Conservation (phyloP, 208 protist genomes). For the Leptomonas seymouri region DNA sequence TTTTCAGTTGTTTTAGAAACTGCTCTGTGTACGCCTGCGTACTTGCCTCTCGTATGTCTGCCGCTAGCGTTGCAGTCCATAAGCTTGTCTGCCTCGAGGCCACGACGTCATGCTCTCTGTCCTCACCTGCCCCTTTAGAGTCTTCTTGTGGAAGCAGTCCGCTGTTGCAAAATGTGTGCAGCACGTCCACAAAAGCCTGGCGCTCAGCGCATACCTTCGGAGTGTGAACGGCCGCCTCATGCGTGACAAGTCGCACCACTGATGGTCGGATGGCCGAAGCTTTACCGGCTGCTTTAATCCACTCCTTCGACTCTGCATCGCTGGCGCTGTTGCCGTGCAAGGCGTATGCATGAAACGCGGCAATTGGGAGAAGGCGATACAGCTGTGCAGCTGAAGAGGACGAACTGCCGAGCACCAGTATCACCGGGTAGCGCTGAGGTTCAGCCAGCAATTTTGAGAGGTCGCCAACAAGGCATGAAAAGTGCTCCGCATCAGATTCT, state of each 20-base stretch:
- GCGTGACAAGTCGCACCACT: conserved; percentile 36
- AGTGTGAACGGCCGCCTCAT: conserved; percentile 12
- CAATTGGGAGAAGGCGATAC: conserved; percentile 26
- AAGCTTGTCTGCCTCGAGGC: neutral
- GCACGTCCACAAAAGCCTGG: conserved; percentile 7
- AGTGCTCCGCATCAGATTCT: neutral
- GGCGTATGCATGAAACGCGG: neutral
- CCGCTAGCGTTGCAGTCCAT: neutral
- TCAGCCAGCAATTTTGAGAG: conserved; percentile 8
- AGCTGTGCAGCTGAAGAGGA: conserved; percentile 12
- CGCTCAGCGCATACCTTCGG: conserved; percentile 6
- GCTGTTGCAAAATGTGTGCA: neutral
- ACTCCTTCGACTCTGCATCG: neutral
- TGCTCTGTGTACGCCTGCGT: conserved; percentile 9
- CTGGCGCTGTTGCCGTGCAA: neutral
- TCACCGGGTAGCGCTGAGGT: conserved; percentile 14
- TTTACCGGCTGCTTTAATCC: neutral
- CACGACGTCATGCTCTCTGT: neutral
- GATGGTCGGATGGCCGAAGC: neutral
- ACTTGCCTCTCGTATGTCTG: neutral
- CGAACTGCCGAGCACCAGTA: conserved; percentile 23
- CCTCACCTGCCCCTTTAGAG: no score
- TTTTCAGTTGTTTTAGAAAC: neutral
- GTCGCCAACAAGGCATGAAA: neutral
- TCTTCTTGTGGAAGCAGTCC: no score